Evolutionary conservation across 148 eudicot genomes (phyloP), one percentile per base, ranked within the genome.

Genomic region (Salicornia ramosissima): DNA sequence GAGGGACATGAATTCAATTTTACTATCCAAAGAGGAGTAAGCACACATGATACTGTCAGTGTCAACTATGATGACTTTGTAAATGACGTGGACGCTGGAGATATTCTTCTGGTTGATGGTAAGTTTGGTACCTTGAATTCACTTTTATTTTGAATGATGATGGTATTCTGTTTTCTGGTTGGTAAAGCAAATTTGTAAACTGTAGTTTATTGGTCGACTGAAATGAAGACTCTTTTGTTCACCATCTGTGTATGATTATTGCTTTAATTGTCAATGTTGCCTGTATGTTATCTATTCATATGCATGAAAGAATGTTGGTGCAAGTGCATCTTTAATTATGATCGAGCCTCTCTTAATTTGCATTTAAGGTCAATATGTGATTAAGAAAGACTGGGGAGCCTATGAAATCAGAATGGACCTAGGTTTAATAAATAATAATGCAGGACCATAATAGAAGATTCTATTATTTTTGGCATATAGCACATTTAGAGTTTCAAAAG

Each of bases 1-100:
- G 97, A 94, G 75, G 97, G 99, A 39, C 96, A 94, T 77, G 92
- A 94, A 71, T 94, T 94, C 81, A 87, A 64, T 78, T 94, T 94
- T 73, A 94, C 99, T 52, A 94, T 88, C 52, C 75, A 67, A 79
- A 94, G 98, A 80, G 97, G 97, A 78, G 96, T 90, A 77, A 81
- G 88, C 83, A 84, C 91, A 49, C 80, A 86, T 42, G 79, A 90
- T 67, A 94, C 93, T 64, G 99, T 94, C 62, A 94, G 99, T 72
- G 99, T 94, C 42, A 94, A 94, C 73, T 94, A 94, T 77, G 97
- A 94, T 78, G 93, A 83, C 78, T 94, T 94, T 79, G 84, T 94
- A 64, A 94, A 88, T 84, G 99, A 94, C 78, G 97, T 94, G 36
- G 99, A 83, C 76, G 85, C 65, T 62, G 99, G 93, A 67, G 99